Percentiles rank a stretch among this genome's conserved stretches.
These are phyloP conservation scores for Ustilago tritici DNA, from an alignment of 1,284 basidiomycete genomes.

Conservation along the genomic window DNA sequence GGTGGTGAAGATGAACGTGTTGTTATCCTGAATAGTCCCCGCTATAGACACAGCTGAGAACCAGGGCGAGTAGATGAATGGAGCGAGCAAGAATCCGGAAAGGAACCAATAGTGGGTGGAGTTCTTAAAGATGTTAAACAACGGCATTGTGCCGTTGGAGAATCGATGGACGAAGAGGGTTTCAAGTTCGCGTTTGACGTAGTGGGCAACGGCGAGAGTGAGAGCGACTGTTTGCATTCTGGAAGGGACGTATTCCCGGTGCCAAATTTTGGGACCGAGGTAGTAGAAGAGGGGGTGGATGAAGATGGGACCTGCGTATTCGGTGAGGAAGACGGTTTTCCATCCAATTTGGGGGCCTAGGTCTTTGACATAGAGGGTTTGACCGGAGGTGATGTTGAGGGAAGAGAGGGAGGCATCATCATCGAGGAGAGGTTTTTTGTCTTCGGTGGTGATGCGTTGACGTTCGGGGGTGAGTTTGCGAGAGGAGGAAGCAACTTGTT, in stretches of 20 bases:
- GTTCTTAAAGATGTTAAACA: conserved; percentile 88
- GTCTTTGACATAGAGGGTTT: conserved; percentile 65
- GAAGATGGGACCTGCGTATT: conserved; percentile 80
- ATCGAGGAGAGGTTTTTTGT: conserved; percentile 61
- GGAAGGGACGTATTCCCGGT: conserved; percentile 77
- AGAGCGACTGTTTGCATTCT: conserved; percentile 85
- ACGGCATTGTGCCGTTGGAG: conserved; percentile 93
- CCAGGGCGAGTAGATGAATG: conserved; percentile 52
- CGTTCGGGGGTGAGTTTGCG: conserved; percentile 50
- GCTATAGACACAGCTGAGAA: conserved; percentile 80
- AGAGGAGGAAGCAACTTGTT: conserved; percentile 45
- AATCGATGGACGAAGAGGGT: conserved; percentile 87
- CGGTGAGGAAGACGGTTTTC: conserved; percentile 68
- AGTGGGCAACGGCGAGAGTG: conserved; percentile 84
- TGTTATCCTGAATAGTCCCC: conserved; percentile 78
- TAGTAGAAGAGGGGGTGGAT: conserved; percentile 90
- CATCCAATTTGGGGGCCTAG: conserved; percentile 67
- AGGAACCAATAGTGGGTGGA: conserved; percentile 75
- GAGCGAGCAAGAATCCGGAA: conserved; percentile 73
- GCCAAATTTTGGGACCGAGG: conserved; percentile 78
- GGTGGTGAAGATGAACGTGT: conserved; percentile 78
- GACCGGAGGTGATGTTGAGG: conserved; percentile 41
- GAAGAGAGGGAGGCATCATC: conserved; percentile 55
- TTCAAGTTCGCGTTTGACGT: conserved; percentile 91
- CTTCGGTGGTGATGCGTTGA: conserved; percentile 63